Conservation (phyloP, 768 basidiomycete genomes). For the Punctularia strigosozonata region DNA sequence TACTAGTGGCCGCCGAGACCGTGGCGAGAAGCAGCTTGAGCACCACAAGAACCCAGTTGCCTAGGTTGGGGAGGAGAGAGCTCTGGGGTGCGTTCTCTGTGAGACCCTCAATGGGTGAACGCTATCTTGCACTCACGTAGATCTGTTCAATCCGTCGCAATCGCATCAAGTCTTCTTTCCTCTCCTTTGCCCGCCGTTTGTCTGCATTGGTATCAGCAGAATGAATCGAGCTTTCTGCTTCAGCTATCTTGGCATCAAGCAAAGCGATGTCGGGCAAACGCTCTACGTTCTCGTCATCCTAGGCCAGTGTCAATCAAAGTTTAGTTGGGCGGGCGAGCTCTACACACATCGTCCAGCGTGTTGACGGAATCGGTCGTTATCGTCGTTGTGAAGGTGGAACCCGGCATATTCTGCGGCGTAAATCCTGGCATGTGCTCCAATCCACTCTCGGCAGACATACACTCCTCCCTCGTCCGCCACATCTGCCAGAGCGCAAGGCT, state of each 20-base stretch:
- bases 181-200: constrained; percentile 50
- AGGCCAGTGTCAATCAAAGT: constrained; percentile 5
- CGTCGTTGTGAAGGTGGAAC: too few species aligned
- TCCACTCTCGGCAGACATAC: constrained; percentile 88
- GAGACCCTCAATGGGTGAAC: too few species aligned
- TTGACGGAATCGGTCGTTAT: too few species aligned
- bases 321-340: too few species aligned
- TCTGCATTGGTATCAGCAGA: constrained; percentile 40
- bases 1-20: constrained; percentile 67
- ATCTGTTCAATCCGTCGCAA: constrained; percentile 85
- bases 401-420: too few species aligned
- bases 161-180: constrained; percentile 73
- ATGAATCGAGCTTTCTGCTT: constrained; percentile 39
- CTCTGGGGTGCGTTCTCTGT: constrained; percentile 35
- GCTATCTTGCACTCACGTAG: constrained; percentile 80
- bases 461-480: constrained; percentile 94
- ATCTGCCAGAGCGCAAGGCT: constrained; percentile 84
- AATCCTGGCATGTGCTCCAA: constrained; percentile 68
- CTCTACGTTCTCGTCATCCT: constrained; percentile 53
- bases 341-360: too few species aligned
- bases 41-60: constrained; percentile 86
- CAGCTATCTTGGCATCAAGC: constrained; percentile 64
- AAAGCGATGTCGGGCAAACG: constrained; percentile 62
- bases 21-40: constrained; percentile 89
- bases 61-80: constrained; percentile 70